Base-by-base conservation (phyloP, 2,329 filamentous ascomycete genomes). In the Neofusicoccum parvum region DNA sequence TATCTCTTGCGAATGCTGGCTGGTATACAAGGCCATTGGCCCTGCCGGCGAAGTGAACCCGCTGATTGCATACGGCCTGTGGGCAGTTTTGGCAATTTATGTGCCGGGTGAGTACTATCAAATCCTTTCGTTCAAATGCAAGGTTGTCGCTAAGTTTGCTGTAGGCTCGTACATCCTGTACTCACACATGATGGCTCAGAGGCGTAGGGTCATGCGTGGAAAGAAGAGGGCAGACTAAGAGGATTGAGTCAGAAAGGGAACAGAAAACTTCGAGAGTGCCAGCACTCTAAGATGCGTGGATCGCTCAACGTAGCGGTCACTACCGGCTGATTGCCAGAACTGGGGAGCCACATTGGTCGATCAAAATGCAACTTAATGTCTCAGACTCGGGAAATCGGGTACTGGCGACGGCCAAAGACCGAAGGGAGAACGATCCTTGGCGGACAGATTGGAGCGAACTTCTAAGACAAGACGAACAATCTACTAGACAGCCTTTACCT, bases 151-250 rank as follows among this genome's bases (percentile, higher is more conserved):
- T 41, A 14, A 39, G 12, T 20, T 43, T 4, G n/a, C 17, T 11
- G 4, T 14, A 90, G 92, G 81, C 74, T 87, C 91, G 3, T 96
- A 95, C 73, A 86, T 96, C 65, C 80, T 98, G 66, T 98, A 95
- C 76, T 92, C 91, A 23, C 91, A 99, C 79, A 98, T 99, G 95
- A 92, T 98, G 84, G 84, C 85, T 68, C 95, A 99, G 85, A 85
- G 94, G 71, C 85, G 87, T 70, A 96, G 92, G 85, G 87, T 94
- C 63, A 82, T 92, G 81, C 86, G 87, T 64, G 86, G 84, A 46
- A 86, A 88, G 74, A 86, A 85, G 78, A 78, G 76, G 64, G 74
- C 75, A 67, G 78, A 75, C 20, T 65, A 51, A 17, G 23, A 43
- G 15, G 2, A 17, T 10, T 5, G 27, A 10, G 14, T 34, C 12